phyloP scores from a whole-genome alignment of 805 yeast genomes.

The Ogataea pignaliae region DNA sequence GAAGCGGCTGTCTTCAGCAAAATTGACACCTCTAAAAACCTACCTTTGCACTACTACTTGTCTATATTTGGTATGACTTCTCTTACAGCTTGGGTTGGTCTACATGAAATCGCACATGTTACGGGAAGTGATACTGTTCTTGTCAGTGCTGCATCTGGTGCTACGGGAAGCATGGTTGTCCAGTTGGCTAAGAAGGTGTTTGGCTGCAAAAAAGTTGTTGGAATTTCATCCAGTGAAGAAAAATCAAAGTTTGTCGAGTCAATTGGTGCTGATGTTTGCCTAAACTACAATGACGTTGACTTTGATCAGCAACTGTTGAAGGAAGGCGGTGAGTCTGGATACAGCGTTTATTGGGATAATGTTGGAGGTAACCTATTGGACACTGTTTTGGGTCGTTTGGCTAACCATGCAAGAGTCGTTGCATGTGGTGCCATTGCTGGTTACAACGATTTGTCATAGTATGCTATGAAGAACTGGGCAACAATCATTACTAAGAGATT shows the following conservation, averaged over 20 bases:
- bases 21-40: slow-evolving; percentile 23
- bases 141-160: slow-evolving; percentile 67
- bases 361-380: slow-evolving; percentile 62
- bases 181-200: slow-evolving; percentile 52
- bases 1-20: slow-evolving; percentile 26
- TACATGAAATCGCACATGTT: slow-evolving; percentile 45
- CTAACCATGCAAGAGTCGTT: slow-evolving; percentile 39
- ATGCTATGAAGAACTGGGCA: slow-evolving; percentile 36
- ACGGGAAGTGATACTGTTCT: slow-evolving; percentile 42
- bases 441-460: slow-evolving; percentile 41
- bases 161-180: slow-evolving; percentile 60
- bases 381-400: slow-evolving; percentile 35
- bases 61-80: slow-evolving; percentile 54
- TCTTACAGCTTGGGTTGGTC: slow-evolving; percentile 57
- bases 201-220: slow-evolving; percentile 53
- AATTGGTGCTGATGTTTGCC: slow-evolving; percentile 47
- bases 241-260: slow-evolving; percentile 52
- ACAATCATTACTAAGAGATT: slow-evolving; percentile 47
- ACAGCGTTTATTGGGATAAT: slow-evolving; percentile 54
- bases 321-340: slow-evolving; percentile 43
- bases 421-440: slow-evolving; percentile 65
- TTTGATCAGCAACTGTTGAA: slow-evolving; percentile 33
- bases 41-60: slow-evolving; percentile 41
- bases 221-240: slow-evolving; percentile 56
- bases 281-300: slow-evolving; percentile 47